Base-by-base conservation (phyloP, 148 eudicot genomes). In the Rhododendron vialii region DNA sequence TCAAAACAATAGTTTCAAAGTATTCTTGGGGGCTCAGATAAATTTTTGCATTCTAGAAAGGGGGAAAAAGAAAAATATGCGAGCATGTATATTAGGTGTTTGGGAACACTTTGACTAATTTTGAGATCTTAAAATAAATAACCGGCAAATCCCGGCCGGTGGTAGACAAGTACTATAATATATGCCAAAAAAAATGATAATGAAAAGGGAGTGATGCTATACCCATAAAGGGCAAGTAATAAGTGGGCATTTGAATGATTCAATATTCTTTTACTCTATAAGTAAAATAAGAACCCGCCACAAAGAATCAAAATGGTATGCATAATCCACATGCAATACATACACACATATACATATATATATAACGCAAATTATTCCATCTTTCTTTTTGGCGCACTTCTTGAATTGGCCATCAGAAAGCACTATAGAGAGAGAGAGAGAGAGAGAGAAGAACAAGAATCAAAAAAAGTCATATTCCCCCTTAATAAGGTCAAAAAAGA, bases 401-500 rank as follows among this genome's bases (percentile, higher is more conserved):
- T 35, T 13, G 61, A 24, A 59, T 81, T 51, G 83, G 83, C 26
- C 28, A 57, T 82, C 38, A 48, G 57, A 11, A 30, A 80, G 61
- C 63, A 28, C 38, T 5, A 24, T 6, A 79, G 73, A 7, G 1
- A 41, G 77, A 50, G 59, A 13, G 86, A 38, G 65, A 65, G 28
- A n/a, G 73, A 65, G 73, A 65, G 26, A 24, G 71, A 26, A 73
- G 48, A 84, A 38, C 47, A 89, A 86, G 90, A 88, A 90, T 90
- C 86, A 88, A 86, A 86, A 67, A 71, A 71, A 15, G 82, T 79
- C 65, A 17, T 83, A 82, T 86, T 88, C 87, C 79, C 75, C 85
- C 83, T 76, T 90, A 80, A 75, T 83, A 48, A 87, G 86, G 95
- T 93, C 95, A 93, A 92, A 90, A 93, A 92, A 91, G 82, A 74